phyloP scores from a whole-genome alignment of 108 stramenopile genomes.

The Mayamaea pseudoterrestris region DNA sequence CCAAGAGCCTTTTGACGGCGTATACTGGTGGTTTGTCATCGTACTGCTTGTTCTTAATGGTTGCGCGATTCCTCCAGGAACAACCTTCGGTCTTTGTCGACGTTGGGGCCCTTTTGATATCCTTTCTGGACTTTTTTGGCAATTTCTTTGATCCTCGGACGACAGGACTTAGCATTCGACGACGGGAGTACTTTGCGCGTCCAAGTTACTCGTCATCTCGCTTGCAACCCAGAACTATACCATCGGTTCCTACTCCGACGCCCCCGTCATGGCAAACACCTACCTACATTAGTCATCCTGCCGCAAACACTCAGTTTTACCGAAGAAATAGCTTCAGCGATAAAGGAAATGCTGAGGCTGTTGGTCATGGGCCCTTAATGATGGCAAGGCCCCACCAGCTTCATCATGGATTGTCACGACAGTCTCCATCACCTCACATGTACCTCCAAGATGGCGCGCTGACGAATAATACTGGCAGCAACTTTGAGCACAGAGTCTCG shows the following conservation, averaged over 20 bases:
- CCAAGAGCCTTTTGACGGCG: slow-evolving; percentile 72
- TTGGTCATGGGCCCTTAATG: too few species aligned
- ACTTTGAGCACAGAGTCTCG: not conserved
- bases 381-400: too few species aligned
- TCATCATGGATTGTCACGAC: not conserved
- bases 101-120: slow-evolving; percentile 84
- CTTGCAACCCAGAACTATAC: too few species aligned
- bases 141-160: slow-evolving; percentile 84
- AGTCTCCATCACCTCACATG: too few species aligned
- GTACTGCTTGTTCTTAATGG: slow-evolving; percentile 86
- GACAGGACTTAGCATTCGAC: slow-evolving; percentile 68
- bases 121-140: slow-evolving; percentile 89
- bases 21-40: slow-evolving; percentile 89
- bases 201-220: slow-evolving; percentile 18
- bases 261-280: not conserved
- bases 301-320: slow-evolving; percentile 8
- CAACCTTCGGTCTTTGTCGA: slow-evolving; percentile 63
- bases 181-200: slow-evolving; percentile 63
- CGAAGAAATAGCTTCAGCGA: slow-evolving; percentile 38
- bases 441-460: too few species aligned
- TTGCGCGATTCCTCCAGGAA: slow-evolving; percentile 81
- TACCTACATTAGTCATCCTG: not conserved
- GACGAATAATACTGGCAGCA: not conserved
- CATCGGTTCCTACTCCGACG: not conserved
- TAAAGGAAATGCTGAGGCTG: slow-evolving; percentile 22